Base-by-base conservation (phyloP, 305 asterid species). In the Solanum aculeatissimum region DNA sequence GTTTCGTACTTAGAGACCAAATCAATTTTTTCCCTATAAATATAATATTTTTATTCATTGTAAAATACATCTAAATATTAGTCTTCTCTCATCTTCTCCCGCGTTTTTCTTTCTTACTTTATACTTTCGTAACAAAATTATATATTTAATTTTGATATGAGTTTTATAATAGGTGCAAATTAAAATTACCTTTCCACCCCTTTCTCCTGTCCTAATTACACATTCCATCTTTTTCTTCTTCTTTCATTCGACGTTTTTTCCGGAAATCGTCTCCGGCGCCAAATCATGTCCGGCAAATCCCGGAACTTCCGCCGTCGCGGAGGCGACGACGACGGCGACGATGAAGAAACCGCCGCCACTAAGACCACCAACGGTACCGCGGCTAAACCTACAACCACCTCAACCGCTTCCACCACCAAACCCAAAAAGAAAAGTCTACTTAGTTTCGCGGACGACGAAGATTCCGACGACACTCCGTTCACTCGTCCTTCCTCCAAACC, bases 301-400 rank as follows among this genome's bases (percentile, higher is more conserved):
- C 90, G 95, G 42, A 94, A 95, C 87, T 95, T 94, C 88, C 97
- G 98, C 88, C 98, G 98, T 82, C 97, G 98, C 1, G 90, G 88
- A 75, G 96, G 89, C 9, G 93, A 87, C 32, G 92, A 77, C 69
- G 69, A 18, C 68, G 87, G 82, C 8, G 95, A 91, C 60, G 95
- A 92, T 15, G 95, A 91, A 0, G 93, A 88, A 8, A 35, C 7
- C 40, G 78, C 83, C 72, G 80, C 90, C 81, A 18, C 42, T 10
- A 74, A 47, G 16, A 2, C 86, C 42, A 57, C 83, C 51, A 87
- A 85, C 42, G 84, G 88, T 83, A 21, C 87, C 38, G 32, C 86
- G 82, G 3, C 69, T 7, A 80, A 85, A 68, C 16, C 83, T 54
- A 86, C 60, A 18, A 55, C 68, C 80, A 27, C 88, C 80, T 80